Conservation (phyloP, 2,329 filamentous ascomycete species). For the Ophiostoma triangulosporum region DNA sequence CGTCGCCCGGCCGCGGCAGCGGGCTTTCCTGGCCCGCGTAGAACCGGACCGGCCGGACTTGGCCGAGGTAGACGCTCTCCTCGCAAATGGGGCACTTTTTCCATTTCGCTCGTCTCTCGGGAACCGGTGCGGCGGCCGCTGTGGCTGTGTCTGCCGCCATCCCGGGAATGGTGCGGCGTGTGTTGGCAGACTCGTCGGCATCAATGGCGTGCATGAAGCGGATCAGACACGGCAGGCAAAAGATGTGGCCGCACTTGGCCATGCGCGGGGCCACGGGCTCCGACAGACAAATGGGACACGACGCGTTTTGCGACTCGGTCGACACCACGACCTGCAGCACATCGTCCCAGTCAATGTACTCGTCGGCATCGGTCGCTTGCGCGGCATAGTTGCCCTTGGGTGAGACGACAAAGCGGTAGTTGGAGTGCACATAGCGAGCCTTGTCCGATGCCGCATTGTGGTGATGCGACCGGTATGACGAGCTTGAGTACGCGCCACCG, state of each 20-base stretch:
- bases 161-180: neutral
- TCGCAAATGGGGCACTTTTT: constrained; percentile 96
- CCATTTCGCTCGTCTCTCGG: constrained; percentile 31
- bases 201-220: constrained; percentile 85
- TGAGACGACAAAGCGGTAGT: constrained; percentile 92
- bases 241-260: constrained; percentile 95
- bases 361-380: constrained; percentile 75
- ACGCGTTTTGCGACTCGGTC: constrained; percentile 71
- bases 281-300: constrained; percentile 89
- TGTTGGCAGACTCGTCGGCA: constrained; percentile 46
- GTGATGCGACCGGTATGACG: constrained; percentile 60
- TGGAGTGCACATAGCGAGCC: constrained; percentile 80
- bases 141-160: neutral
- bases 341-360: constrained; percentile 79
- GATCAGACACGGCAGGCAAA: constrained; percentile 84
- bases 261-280: constrained; percentile 88
- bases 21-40: constrained; percentile 79
- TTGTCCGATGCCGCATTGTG: constrained; percentile 66
- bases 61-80: constrained; percentile 83
- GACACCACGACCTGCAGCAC: constrained; percentile 88
- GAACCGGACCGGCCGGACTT: constrained; percentile 79
- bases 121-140: neutral
- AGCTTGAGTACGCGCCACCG: constrained; percentile 25
- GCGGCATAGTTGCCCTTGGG: constrained; percentile 65
- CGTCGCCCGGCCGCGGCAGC: constrained; percentile 67